Evolutionary conservation across 345 rosid genomes (phyloP), one percentile per base, ranked within the genome.

Genomic region (Eucalyptus sideroxylon): DNA sequence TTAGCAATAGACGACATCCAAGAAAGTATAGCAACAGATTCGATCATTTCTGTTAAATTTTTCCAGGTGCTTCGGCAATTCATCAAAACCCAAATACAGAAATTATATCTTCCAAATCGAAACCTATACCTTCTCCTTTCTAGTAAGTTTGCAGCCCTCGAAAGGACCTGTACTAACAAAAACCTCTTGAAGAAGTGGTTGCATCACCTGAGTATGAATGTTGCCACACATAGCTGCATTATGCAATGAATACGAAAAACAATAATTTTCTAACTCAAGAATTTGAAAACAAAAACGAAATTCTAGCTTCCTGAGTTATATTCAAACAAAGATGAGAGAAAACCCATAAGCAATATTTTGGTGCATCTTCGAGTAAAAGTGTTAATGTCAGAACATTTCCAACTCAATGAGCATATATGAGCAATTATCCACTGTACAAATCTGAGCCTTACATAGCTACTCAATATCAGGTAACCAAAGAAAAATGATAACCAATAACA

Each of bases 111-210:
- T 53, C 0, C 0, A 3, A 53, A 53, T 16, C 0, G 1, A 53
- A 53, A 19, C 56, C 4, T 19, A 19, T 53, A 96, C 99, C 98
- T 97, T 98, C 89, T 98, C 99, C 94, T 98, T 98, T 86, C 99
- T 92, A 67, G 95, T 91, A 88, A 98, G 99, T 91, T 97, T 98
- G 94, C 99, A 96, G 91, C 98, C 94, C 91, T 98, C 98, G 80
- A 98, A 98, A 82, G 95, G 98, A 60, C 99, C 99, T 87, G 98
- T 96, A 93, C 99, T 97, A 19, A 96, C 93, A 94, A 97, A 98
- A 89, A 96, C 97, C 94, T 98, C 99, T 90, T 95, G 98, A n/a
- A 98, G 95, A 91, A 97, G 98, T 87, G 97, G 98, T 88, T 98
- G 96, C 11, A 98, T 98, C 90, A 97, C 99, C 91, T 97, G 97